phyloP scores from a whole-genome alignment of 148 eudicot species.

The Camellia japonica region DNA sequence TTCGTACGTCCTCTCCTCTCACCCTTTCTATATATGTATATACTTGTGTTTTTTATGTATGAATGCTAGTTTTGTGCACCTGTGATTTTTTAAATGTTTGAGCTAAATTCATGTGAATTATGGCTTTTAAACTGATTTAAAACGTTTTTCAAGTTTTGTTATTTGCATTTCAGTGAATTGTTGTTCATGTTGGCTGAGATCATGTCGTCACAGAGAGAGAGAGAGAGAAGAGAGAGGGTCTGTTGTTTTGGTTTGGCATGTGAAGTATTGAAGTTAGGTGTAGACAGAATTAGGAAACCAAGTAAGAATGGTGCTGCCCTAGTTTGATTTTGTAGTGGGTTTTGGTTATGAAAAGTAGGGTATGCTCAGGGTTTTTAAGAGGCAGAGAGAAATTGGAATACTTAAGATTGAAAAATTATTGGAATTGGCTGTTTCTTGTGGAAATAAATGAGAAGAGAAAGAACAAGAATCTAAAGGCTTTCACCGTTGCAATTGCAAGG shows the following conservation, averaged over 20 bases:
- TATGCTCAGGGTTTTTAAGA: neutral
- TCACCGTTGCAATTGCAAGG: neutral
- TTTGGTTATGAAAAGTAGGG: neutral
- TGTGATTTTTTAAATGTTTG: neutral
- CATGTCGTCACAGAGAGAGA: neutral
- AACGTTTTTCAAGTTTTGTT: neutral
- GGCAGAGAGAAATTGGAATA: neutral
- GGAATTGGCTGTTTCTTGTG: neutral
- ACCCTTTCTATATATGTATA: neutral
- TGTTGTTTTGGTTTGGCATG: too few species aligned
- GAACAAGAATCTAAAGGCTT: neutral
- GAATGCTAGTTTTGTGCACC: neutral
- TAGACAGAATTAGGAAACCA: neutral
- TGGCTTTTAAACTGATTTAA: neutral
- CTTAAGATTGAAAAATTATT: neutral
- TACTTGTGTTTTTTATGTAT: neutral
- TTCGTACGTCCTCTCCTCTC: constrained; percentile 41
- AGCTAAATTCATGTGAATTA: neutral
- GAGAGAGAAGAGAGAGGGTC: too few species aligned
- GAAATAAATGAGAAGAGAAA: neutral
- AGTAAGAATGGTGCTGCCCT: neutral
- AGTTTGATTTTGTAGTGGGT: neutral
- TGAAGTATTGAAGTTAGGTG: neutral
- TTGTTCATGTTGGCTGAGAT: neutral
- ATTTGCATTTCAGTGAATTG: neutral